phyloP scores from a whole-genome alignment of 2,329 filamentous ascomycete genomes.

The Sporothrix dimorphospora region DNA sequence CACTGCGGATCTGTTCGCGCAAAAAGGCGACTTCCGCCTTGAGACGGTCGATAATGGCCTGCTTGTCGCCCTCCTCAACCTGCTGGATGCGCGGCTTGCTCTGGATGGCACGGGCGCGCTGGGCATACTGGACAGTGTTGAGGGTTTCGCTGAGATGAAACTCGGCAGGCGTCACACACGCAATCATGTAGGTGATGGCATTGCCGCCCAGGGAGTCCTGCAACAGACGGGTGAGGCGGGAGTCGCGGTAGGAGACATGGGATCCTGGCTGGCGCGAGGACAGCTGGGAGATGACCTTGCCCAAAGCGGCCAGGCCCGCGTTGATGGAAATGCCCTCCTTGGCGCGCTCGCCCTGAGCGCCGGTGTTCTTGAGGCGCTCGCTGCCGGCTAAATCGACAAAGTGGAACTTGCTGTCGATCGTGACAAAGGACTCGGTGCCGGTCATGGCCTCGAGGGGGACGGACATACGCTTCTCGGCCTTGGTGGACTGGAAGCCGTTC shows the following conservation, averaged over 20 bases:
- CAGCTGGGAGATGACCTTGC: conserved; percentile 97
- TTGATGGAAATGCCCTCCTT: conserved; percentile 99
- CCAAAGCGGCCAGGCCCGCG: conserved; percentile 87
- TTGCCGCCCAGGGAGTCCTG: conserved; percentile 97
- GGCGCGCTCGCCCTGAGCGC: conserved; percentile 89
- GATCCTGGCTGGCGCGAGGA: conserved; percentile 85
- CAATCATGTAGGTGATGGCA: conserved; percentile 99
- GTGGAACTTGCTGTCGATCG: conserved; percentile 96
- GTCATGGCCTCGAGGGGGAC: conserved; percentile 81
- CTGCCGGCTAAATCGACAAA: conserved; percentile 98
- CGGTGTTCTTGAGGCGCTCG: conserved; percentile 95
- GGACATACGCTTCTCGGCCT: conserved; percentile 81
- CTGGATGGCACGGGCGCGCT: conserved; percentile 93
- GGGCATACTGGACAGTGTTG: conserved; percentile 96
- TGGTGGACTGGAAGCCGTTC: conserved; percentile 54
- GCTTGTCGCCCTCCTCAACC: conserved; percentile 89
- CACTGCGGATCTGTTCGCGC: conserved; percentile 87
- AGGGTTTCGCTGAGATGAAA: conserved; percentile 97
- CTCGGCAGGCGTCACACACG: conserved; percentile 93
- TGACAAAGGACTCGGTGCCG: conserved; percentile 70
- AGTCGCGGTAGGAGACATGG: conserved; percentile 97
- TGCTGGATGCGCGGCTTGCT: conserved; percentile 97
- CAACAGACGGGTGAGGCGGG: conserved; percentile 89
- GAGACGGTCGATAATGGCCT: conserved; percentile 87
- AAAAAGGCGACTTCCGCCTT: conserved; percentile 93